Percentiles rank a stretch among this genome's conserved stretches.
These are phyloP conservation scores for Amaranthus palmeri DNA, from an alignment of 148 eudicot genomes.

Conservation along the genomic window DNA sequence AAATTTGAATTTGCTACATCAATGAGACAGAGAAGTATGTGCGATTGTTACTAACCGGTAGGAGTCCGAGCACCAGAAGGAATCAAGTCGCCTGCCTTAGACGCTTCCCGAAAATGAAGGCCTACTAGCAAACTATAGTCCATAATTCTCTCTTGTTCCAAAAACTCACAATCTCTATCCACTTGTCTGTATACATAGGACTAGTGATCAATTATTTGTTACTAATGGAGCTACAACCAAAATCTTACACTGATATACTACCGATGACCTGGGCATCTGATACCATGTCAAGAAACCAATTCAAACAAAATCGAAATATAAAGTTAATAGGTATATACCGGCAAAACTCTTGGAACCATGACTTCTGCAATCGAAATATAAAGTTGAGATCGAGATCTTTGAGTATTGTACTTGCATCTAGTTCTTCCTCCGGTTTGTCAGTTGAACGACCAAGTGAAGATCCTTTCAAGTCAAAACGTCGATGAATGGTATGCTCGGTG, in stretches of 20 bases:
- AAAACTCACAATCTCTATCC: conserved; percentile 82
- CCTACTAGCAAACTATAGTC: conserved; percentile 89
- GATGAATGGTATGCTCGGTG: conserved; percentile 66
- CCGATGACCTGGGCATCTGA: too few relatives aligned
- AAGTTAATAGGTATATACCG: conserved; percentile 35
- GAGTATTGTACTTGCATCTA: conserved; percentile 82
- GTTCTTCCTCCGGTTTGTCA: conserved; percentile 76
- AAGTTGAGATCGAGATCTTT: conserved; percentile 97
- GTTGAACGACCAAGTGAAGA: conserved; percentile 93
- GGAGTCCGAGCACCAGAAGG: conserved; percentile 54
- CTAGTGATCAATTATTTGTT: too few relatives aligned
- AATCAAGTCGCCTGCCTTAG: conserved; percentile 40
- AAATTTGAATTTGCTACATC: too few relatives aligned
- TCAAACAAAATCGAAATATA: background rate
- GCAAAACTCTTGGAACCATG: conserved; percentile 94
- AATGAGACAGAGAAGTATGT: background rate
- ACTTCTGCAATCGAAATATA: conserved; percentile 66
- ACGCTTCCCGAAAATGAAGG: conserved; percentile 67
- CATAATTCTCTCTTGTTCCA: conserved; percentile 90
- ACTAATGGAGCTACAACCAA: background rate
- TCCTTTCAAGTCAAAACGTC: conserved; percentile 89
- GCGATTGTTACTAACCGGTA: conserved; percentile 27
- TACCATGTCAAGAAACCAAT: background rate
- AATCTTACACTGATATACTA: too few relatives aligned
- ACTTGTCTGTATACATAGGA: conserved; percentile 50